Evolutionary conservation across 306 rosid genomes (phyloP).

Genomic region (Vigna angularis): DNA sequence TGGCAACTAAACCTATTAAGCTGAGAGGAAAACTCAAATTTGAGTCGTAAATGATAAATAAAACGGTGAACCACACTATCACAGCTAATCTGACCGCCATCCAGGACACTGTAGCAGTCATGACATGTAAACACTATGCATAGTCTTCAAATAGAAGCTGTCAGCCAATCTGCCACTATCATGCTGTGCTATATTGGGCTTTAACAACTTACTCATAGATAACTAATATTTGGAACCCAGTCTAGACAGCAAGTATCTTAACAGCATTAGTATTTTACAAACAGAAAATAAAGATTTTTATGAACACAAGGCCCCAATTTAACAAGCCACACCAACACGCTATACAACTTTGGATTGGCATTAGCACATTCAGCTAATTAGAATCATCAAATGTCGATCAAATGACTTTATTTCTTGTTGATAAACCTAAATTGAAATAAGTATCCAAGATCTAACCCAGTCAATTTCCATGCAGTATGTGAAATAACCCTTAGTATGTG

Average conservation of each 20-base stretch:
- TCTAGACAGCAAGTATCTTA: no score
- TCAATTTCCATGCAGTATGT: background rate
- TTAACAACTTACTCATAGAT: background rate
- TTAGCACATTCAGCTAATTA: background rate
- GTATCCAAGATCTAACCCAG: background rate
- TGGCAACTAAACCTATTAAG: constrained; percentile 15
- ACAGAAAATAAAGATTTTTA: no score
- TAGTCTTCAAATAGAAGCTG: no score
- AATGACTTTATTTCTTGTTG: background rate
- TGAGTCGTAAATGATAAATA: background rate
- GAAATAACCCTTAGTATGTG: no score
- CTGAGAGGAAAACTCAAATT: constrained; percentile 2
- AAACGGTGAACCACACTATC: background rate
- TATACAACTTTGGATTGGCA: no score
- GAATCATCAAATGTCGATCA: background rate
- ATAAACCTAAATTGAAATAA: background rate
- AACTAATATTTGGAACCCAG: background rate
- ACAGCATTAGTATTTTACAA: no score
- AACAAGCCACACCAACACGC: no score
- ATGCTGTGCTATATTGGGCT: background rate
- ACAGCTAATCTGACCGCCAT: no score
- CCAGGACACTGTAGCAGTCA: no score
- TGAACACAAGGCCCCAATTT: no score
- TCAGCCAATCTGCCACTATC: background rate
- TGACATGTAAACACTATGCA: no score